phyloP scores from a whole-genome alignment of 805 yeast species.

The Lachancea lanzarotensis region DNA sequence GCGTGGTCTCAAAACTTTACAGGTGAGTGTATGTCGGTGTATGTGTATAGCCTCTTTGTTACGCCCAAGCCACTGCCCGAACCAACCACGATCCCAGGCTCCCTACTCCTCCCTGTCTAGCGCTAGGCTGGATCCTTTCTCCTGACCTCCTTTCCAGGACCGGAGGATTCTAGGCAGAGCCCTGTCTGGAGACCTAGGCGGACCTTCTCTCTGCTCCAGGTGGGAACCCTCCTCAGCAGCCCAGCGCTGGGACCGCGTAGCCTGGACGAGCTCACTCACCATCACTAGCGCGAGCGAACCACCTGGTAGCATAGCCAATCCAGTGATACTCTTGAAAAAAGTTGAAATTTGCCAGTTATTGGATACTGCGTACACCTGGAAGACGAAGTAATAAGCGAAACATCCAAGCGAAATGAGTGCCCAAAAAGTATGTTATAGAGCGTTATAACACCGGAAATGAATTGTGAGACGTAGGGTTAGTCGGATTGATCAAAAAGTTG shows the following conservation, averaged over 20 bases:
- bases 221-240: no score
- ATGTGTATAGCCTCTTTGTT: no score
- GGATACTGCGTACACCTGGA: not conserved
- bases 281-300: not conserved
- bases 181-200: not conserved
- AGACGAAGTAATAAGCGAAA: slow-evolving; percentile 6
- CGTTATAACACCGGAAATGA: not conserved
- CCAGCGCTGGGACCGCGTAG: no score
- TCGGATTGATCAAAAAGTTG: not conserved
- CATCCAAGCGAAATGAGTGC: slow-evolving; percentile 31
- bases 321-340: slow-evolving; percentile 1
- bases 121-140: not conserved
- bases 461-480: not conserved
- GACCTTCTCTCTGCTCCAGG: no score
- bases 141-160: no score
- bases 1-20: no score
- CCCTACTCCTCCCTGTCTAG: not conserved
- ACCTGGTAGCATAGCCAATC: not conserved
- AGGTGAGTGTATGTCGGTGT: no score
- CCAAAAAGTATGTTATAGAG: slow-evolving; percentile 27
- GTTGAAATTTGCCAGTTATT: slow-evolving; percentile 2
- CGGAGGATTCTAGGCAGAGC: not conserved
- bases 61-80: no score
- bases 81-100: no score
- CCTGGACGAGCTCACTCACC: no score